phyloP scores from a whole-genome alignment of 768 basidiomycete species.

The Leccinum variicolor region DNA sequence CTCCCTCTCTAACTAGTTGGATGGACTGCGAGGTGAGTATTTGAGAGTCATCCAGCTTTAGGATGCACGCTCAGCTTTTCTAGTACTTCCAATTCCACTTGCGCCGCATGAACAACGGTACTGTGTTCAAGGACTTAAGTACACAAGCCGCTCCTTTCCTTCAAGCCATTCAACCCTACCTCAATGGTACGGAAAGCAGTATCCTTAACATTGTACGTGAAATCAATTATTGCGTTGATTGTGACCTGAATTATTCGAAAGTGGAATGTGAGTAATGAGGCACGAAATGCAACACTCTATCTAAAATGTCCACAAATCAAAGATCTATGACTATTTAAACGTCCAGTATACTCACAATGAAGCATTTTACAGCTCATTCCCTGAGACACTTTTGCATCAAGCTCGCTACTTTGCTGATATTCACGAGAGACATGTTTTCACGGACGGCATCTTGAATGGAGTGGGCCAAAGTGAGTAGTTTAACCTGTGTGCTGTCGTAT shows the following conservation, averaged over 20 bases:
- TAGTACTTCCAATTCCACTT: conserved; percentile 30
- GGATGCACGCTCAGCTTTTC: neutral
- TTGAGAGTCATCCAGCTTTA: neutral
- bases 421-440: conserved; percentile 75
- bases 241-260: conserved; percentile 28
- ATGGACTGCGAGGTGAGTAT: conserved; percentile 48
- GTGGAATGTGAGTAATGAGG: conserved; percentile 63
- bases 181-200: conserved; percentile 58
- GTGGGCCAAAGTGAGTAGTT: conserved; percentile 69
- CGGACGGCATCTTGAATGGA: conserved; percentile 50
- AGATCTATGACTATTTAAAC: conserved; percentile 79
- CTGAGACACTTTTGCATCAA: conserved; percentile 66
- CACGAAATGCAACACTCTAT: neutral
- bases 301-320: neutral
- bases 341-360: conserved; percentile 76
- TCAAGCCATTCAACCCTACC: conserved; percentile 58
- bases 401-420: conserved; percentile 72
- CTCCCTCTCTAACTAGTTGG: conserved; percentile 77
- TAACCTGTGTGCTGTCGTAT: neutral
- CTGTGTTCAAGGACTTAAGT: conserved; percentile 53
- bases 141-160: conserved; percentile 63
- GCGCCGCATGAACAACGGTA: conserved; percentile 18
- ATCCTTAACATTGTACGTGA: conserved; percentile 64
- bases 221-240: neutral
- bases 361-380: conserved; percentile 70